phyloP scores from a whole-genome alignment of 495 filamentous ascomycete species.

The Parathielavia hyrcaniae region DNA sequence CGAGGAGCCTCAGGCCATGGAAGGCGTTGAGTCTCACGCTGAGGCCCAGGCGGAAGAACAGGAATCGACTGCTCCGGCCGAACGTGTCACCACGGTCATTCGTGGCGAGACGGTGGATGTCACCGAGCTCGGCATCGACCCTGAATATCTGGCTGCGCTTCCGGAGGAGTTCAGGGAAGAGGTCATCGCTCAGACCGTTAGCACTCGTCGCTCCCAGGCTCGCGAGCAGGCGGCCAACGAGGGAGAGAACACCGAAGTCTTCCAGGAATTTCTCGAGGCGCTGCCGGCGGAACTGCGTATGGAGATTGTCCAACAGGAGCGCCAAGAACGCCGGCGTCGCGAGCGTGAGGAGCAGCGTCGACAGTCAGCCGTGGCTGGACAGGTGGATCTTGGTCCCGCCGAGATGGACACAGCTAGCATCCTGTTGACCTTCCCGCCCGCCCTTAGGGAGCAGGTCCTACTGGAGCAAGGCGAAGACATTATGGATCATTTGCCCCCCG shows the following conservation, averaged over 20 bases:
- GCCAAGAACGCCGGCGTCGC: constrained; percentile 78
- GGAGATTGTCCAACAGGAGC: constrained; percentile 85
- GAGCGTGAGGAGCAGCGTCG: constrained; percentile 68
- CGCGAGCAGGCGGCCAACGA: constrained; percentile 56
- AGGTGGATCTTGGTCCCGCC: constrained; percentile 49
- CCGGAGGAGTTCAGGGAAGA: constrained; percentile 94
- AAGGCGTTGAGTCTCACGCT: constrained; percentile 67
- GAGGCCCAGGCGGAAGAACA: constrained; percentile 26
- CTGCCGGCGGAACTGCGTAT: constrained; percentile 82
- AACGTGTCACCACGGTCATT: constrained; percentile 70
- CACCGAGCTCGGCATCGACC: constrained; percentile 87
- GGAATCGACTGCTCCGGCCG: constrained; percentile 27
- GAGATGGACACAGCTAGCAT: constrained; percentile 95
- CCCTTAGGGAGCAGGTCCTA: constrained; percentile 75
- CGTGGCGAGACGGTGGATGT: constrained; percentile 83
- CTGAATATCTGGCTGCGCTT: constrained; percentile 85
- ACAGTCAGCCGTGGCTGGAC: constrained; percentile 48
- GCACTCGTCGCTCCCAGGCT: constrained; percentile 73
- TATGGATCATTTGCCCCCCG: constrained; percentile 75
- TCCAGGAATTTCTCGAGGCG: constrained; percentile 89
- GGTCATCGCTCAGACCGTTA: constrained; percentile 81
- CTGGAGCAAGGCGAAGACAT: constrained; percentile 88
- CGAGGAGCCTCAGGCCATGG: constrained; percentile 63
- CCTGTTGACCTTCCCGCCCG: constrained; percentile 81
- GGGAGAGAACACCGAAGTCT: constrained; percentile 83